Percentiles rank a stretch among this genome's conserved stretches.
Evolutionary conservation across 1,284 basidiomycete species (phyloP).

Genomic region (Cystobasidium slooffiae): DNA sequence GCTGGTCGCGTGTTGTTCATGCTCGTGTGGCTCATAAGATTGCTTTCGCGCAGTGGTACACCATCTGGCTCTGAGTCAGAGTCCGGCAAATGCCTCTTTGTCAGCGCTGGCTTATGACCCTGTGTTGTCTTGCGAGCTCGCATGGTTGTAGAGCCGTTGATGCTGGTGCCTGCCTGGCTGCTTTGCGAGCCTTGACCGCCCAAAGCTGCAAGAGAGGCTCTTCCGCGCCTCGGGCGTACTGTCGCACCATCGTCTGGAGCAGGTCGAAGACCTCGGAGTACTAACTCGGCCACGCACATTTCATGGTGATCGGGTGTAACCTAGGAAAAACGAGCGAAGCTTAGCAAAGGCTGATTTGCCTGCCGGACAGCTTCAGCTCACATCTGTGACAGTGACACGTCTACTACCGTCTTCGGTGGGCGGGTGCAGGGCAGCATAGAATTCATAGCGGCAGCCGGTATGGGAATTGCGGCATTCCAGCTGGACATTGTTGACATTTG

Average conservation of each 20-base stretch:
- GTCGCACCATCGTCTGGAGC: conserved; percentile 15
- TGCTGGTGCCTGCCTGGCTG: conserved; percentile 15
- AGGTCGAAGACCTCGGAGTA: conserved; percentile 18
- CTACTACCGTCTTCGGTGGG: conserved; percentile 8
- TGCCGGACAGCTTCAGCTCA: background rate
- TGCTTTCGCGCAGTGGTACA: conserved; percentile 8
- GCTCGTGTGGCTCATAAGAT: conserved; percentile 24
- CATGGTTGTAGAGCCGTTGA: background rate
- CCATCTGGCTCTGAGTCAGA: conserved; percentile 10
- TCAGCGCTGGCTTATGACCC: background rate
- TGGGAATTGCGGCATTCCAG: conserved; percentile 16
- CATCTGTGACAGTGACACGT: conserved; percentile 25
- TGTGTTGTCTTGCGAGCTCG: background rate
- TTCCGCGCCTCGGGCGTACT: background rate
- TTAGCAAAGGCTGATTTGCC: background rate
- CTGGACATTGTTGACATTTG: background rate
- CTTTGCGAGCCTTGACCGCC: background rate
- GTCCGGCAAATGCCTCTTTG: background rate
- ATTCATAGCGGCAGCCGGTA: conserved; percentile 41
- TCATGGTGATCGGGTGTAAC: conserved; percentile 25
- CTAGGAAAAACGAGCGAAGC: background rate
- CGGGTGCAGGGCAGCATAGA: conserved; percentile 23
- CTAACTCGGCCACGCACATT: conserved; percentile 31
- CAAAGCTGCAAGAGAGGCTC: conserved; percentile 4
- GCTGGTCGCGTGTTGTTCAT: background rate